These are phyloP conservation scores for Batrachochytrium dendrobatidis DNA, from an alignment of 371 early-diverging fungal species.

Conservation along the genomic window DNA sequence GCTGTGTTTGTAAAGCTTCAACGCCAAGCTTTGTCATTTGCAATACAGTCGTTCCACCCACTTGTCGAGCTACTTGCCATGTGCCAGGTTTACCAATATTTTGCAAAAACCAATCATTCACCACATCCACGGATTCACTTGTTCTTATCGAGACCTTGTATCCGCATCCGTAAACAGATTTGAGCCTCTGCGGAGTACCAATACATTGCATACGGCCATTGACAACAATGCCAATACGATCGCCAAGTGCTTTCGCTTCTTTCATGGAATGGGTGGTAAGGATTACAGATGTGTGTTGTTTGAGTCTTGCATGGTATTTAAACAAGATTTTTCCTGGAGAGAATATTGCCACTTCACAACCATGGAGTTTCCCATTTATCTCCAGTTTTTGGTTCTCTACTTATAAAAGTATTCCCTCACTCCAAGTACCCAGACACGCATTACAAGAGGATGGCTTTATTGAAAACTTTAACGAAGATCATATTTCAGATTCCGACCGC, in stretches of 20 bases:
- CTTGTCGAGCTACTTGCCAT: conserved; percentile 1
- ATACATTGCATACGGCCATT: conserved; percentile 62
- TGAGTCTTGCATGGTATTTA: conserved; percentile 49
- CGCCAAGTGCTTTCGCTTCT: conserved; percentile 10
- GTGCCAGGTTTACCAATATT: background rate
- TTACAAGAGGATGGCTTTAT: background rate
- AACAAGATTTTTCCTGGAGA: conserved; percentile 50
- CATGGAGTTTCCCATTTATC: conserved; percentile 50
- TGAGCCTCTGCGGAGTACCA: conserved; percentile 43
- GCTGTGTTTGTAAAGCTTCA: background rate
- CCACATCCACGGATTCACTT: background rate
- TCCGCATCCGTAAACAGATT: conserved; percentile 4
- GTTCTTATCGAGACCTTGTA: background rate
- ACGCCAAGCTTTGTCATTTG: background rate
- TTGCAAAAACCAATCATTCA: conserved; percentile 3
- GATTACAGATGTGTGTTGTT: conserved; percentile 32
- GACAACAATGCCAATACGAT: conserved; percentile 65
- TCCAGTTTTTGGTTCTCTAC: background rate
- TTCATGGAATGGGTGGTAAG: too few species aligned
- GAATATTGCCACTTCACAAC: conserved; percentile 45
- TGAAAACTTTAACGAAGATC: background rate
- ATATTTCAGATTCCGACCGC: background rate
- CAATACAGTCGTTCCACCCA: background rate
- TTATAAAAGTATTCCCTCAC: background rate
- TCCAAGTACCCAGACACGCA: background rate